Conservation (phyloP, 208 protist species). For the Trypanosoma theileri region DNA sequence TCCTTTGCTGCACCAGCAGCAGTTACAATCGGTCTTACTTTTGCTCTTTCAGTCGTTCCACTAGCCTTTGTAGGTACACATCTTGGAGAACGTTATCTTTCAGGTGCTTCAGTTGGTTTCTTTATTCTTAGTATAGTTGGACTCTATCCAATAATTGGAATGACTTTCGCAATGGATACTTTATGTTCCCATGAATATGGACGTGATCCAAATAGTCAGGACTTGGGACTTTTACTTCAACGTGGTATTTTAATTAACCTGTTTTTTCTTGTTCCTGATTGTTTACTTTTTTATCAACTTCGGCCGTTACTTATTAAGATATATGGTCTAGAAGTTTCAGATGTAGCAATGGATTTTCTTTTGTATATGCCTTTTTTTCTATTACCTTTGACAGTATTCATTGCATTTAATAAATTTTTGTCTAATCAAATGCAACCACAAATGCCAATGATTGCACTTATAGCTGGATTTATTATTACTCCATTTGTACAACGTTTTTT, state of each 20-base stretch:
- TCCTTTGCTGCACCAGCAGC: slow-evolving; percentile 65
- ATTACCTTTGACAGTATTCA: slow-evolving; percentile 63
- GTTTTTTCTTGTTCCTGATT: slow-evolving; percentile 56
- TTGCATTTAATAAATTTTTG: slow-evolving; percentile 82
- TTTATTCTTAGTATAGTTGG: slow-evolving; percentile 73
- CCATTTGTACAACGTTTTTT: slow-evolving; percentile 68
- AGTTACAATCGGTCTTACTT: slow-evolving; percentile 77
- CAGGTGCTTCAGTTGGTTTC: slow-evolving; percentile 80
- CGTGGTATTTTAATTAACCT: slow-evolving; percentile 76
- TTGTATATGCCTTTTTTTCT: slow-evolving; percentile 64
- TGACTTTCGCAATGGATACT: slow-evolving; percentile 85
- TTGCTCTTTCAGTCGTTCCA: slow-evolving; percentile 72
- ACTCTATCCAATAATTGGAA: slow-evolving; percentile 74
- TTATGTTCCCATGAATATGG: slow-evolving; percentile 86
- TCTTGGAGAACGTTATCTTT: slow-evolving; percentile 61
- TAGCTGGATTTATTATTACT: slow-evolving; percentile 61
- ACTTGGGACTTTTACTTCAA: slow-evolving; percentile 77
- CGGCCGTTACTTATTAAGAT: slow-evolving; percentile 42
- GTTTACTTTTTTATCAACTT: slow-evolving; percentile 52
- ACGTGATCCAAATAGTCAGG: slow-evolving; percentile 61
- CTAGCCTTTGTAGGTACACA: slow-evolving; percentile 78
- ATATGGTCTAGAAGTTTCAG: slow-evolving; percentile 57
- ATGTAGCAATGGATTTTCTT: slow-evolving; percentile 66
- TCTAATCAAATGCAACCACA: slow-evolving; percentile 86
- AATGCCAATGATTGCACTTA: slow-evolving; percentile 78